phyloP scores from a whole-genome alignment of 495 filamentous ascomycete genomes.

The Peziza echinospora region DNA sequence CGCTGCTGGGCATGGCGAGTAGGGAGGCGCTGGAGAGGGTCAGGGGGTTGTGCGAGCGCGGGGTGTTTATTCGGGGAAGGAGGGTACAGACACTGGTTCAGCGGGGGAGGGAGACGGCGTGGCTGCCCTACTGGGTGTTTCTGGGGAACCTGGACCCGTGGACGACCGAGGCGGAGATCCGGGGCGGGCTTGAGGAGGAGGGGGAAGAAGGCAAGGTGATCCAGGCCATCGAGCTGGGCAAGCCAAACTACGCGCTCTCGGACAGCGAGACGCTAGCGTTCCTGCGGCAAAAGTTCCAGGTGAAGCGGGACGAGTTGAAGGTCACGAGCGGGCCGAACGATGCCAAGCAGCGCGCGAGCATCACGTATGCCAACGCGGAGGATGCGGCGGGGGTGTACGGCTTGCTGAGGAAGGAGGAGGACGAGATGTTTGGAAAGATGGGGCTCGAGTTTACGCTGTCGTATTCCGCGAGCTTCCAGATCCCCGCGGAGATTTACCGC shows the following conservation, averaged over 20 bases:
- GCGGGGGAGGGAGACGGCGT: too few species aligned
- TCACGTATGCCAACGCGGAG: constrained; percentile 7
- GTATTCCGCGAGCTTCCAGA: constrained; percentile 10
- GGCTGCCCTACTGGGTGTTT: background rate
- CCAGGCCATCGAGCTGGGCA: background rate
- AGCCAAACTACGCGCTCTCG: constrained; percentile 6
- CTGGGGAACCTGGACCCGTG: constrained; percentile 2
- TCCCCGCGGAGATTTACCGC: constrained; percentile 3
- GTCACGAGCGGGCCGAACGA: constrained; percentile 5
- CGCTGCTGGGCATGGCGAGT: constrained; percentile 3
- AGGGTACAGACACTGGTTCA: constrained; percentile 2
- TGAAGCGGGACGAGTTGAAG: constrained; percentile 4
- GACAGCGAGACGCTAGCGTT: constrained; percentile 3
- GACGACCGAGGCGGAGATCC: constrained; percentile 9
- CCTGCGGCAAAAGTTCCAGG: constrained; percentile 2
- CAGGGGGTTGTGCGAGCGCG: background rate
- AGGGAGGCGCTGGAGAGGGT: background rate
- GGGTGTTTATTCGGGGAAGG: constrained; percentile 5
- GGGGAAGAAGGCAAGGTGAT: constrained; percentile 3
- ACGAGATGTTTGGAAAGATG: constrained; percentile 2
- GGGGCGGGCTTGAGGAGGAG: background rate
- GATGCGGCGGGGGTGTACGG: constrained; percentile 6
- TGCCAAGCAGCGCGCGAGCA: constrained; percentile 2
- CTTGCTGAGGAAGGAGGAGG: constrained; percentile 1
- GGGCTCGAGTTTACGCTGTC: constrained; percentile 2